Evolutionary conservation across 2,329 filamentous ascomycete species (phyloP), one percentile per base, ranked within the genome.

Genomic region (Dactylellina sp.): DNA sequence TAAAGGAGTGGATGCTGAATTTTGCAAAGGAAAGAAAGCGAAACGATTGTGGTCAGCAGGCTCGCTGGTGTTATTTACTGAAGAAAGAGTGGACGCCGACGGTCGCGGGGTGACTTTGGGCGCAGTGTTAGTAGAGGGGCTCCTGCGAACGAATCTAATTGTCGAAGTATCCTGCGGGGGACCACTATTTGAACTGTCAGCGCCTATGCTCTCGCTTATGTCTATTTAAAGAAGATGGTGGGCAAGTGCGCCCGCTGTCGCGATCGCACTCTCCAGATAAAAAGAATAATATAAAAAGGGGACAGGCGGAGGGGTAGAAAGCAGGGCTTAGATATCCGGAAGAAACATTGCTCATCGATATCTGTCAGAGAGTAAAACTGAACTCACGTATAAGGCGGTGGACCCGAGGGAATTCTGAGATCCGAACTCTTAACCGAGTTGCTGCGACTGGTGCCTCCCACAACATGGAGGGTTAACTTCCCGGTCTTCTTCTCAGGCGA

Each of bases 11-110:
- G 60, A 32, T 46, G 49, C 60, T 65, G 60, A 42, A 47, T 52
- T 61, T 65, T 61, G 49, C 20, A 66, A 65, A 25, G 55, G 20
- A 52, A 55, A 62, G 28, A 62, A 74, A 7, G 49, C 25, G 14
- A 61, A 74, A 74, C 28, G 70, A 74, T 60, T 61, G 70, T 74
- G 47, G 61, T 74, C 70, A 74, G 70, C 70, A 50, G 61, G 49
- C 39, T 74, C 70, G 70, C 70, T 74, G 68, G 40, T 56, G 25
- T 47, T 56, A 39, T 53, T 55, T 16, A 56, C 52, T 12, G 70
- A 66, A 55, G 70, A 74, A 74, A 74, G 70, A 74, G 70, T 65
- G 70, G 70, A 74, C 61, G 70, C 70, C 40, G 70, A 74, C 25
- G 61, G 70, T 61, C 52, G 50, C 12, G 61, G 40, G 32, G 62